These are phyloP conservation scores for Aspergillus wentii DNA, from an alignment of 495 filamentous ascomycete species.

Conservation along the genomic window DNA sequence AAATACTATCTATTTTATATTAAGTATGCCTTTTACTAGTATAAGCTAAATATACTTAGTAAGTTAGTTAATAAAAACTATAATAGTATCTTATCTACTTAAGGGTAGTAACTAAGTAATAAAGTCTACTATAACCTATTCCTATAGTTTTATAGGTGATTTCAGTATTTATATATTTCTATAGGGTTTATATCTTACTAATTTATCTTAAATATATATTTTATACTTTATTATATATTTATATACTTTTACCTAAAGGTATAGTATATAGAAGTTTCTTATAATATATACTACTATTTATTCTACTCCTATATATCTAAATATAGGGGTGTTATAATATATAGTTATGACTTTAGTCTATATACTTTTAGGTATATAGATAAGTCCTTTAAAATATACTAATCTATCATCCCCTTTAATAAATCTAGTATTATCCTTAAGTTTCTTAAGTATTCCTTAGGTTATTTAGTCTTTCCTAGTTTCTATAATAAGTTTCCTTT, in stretches of 20 bases:
- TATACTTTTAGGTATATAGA: conserved; percentile 3
- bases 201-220: conserved; percentile 2
- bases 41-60: conserved; percentile 2
- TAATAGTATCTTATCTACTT: conserved; percentile 5
- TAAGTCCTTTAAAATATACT: conserved; percentile 4
- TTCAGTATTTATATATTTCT: conserved; percentile 7
- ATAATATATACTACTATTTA: conserved; percentile 6
- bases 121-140: conserved; percentile 17
- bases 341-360: conserved; percentile 2
- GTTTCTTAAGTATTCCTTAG: too few species aligned
- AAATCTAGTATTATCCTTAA: neutral
- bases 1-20: too few species aligned
- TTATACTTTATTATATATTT: conserved; percentile 10
- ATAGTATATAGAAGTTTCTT: conserved; percentile 4
- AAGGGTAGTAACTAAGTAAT: conserved; percentile 7
- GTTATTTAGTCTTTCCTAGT: neutral
- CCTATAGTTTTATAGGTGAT: conserved; percentile 3
- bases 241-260: conserved; percentile 1
- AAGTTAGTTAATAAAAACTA: neutral
- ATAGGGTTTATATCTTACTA: neutral
- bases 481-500: too few species aligned
- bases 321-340: conserved; percentile 1
- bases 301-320: conserved; percentile 2
- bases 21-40: conserved; percentile 2
- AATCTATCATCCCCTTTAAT: conserved; percentile 4